Evolutionary conservation across 2,329 filamentous ascomycete genomes (phyloP), one percentile per base, ranked within the genome.

Genomic region (Xylariales sp.): DNA sequence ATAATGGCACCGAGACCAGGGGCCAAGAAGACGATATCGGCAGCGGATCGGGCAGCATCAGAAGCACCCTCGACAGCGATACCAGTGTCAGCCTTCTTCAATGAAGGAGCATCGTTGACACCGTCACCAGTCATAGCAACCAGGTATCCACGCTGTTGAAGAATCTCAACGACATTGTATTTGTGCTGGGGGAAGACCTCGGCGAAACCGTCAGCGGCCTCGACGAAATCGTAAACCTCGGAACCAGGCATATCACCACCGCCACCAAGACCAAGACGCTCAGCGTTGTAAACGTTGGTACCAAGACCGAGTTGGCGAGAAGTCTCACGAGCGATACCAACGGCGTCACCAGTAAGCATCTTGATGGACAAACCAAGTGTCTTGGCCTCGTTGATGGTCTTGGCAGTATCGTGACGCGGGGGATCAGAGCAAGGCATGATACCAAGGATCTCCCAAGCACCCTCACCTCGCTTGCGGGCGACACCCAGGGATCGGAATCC

Each of bases 101-200:
- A 74, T 21, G 88, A 94, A 50, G 88, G 87, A 51, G 88, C 88
- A 67, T 95, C 88, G 70, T 95, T 95, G 70, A 95, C 88, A 78
- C 88, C 88, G 55, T 95, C 89, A 75, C 88, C 88, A 68, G 88
- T 95, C 89, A 95, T 95, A 63, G 88, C 89, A 69, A 94, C 88
- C 29, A 95, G 80, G 69, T 94, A 90, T 52, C 88, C 88, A 80
- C 88, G 86, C 71, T 91, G 85, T 71, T 95, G 88, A 38, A 95
- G 79, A 59, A 94, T 94, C 69, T 94, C 88, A 56, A 95, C 88
- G 64, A 93, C 88, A 51, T 88, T 87, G 72, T 90, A 94, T 76
- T 95, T 95, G 78, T 95, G 88, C 70, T 95, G 86, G 55, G 88
- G 88, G 76, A 93, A 94, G 44, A 95, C 88, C 64, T 95, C 88